Conservation (phyloP, 1,139 yeast genomes). For the Yamadazyma blattariae region DNA sequence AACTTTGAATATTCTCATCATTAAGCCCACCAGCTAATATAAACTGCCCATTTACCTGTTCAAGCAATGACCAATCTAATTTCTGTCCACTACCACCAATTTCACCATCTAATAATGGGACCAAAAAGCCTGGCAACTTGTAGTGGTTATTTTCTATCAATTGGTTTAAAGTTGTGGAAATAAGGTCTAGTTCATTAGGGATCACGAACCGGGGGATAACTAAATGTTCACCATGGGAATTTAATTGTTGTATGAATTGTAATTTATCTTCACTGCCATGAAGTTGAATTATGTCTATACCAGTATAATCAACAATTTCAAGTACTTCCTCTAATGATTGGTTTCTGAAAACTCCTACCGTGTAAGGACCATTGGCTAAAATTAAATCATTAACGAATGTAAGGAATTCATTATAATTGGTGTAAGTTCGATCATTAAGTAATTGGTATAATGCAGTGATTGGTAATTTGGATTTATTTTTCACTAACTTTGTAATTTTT, state of each 20-base stretch:
- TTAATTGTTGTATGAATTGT: conserved; percentile 33
- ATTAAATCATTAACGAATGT: conserved; percentile 26
- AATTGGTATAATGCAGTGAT: conserved; percentile 19
- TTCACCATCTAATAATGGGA: conserved; percentile 81
- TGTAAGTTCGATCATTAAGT: conserved; percentile 16
- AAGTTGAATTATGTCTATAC: conserved; percentile 76
- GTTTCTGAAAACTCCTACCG: conserved; percentile 90
- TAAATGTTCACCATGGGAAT: conserved; percentile 34
- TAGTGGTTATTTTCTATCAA: conserved; percentile 18
- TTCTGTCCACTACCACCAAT: conserved; percentile 86
- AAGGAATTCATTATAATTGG: conserved; percentile 32
- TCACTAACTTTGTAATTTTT: conserved; percentile 44
- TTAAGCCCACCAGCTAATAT: conserved; percentile 88
- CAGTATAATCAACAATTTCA: conserved; percentile 41
- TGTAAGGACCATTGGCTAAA: conserved; percentile 56
- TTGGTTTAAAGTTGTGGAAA: conserved; percentile 16
- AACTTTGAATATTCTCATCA: too few species aligned
- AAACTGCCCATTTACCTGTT: conserved; percentile 43
- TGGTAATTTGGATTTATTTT: conserved; percentile 18
- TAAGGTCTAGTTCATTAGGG: conserved; percentile 45
- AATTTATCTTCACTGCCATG: conserved; percentile 80
- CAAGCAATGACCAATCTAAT: conserved; percentile 62
- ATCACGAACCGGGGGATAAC: conserved; percentile 69
- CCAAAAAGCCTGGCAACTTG: conserved; percentile 26
- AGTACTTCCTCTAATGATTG: conserved; percentile 67